Evolutionary conservation across 768 basidiomycete genomes (phyloP), one percentile per base, ranked within the genome.

Genomic region (Cystofilobasidium macerans): DNA sequence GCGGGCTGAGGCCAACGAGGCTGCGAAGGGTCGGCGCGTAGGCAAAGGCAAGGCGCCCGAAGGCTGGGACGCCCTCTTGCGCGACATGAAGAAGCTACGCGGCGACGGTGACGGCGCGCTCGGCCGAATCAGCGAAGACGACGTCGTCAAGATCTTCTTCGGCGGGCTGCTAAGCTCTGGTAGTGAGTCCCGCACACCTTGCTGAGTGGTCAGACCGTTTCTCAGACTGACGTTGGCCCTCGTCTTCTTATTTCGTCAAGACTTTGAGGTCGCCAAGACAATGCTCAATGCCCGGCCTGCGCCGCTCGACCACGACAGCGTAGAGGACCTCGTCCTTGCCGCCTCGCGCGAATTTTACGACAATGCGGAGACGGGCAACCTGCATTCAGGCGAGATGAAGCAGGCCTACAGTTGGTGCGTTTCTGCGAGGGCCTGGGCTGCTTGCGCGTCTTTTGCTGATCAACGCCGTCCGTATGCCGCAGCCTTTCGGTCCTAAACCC

Each of bases 331-430:
- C 16, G 91, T 89, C 70, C 77, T 99, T 24, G 75, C 83, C 1
- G 84, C 84, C 48, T 90, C 89, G 3, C 82, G 84, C 56, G 95
- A 98, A 77, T 84, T 95, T 69, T 99, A 98, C 75, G 91, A 97
- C 73, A 97, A 97, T 71, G 88, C 95, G 2, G 85, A 81, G 69
- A 87, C 85, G 0, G 95, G 91, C 7, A 99, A 97, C 72, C 86
- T 91, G 73, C 88, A 89, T 70, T 81, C 82, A 42, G 93, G 94
- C 5, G 90, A 94, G 60, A 97, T 99, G 93, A 94, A 91, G 75
- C 79, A 90, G 57, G 95, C 95, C 1, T 93, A 93, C 75, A 89
- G 94, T 65, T 98, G 95, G 94, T 95, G 75, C 68, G 79, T n/a
- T 24, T 35, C 40, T 38, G 22, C 11, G 16, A 3, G 7, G 7